Conservation (phyloP, 176 grass and related monocot genomes). For the Oryza brachyantha region DNA sequence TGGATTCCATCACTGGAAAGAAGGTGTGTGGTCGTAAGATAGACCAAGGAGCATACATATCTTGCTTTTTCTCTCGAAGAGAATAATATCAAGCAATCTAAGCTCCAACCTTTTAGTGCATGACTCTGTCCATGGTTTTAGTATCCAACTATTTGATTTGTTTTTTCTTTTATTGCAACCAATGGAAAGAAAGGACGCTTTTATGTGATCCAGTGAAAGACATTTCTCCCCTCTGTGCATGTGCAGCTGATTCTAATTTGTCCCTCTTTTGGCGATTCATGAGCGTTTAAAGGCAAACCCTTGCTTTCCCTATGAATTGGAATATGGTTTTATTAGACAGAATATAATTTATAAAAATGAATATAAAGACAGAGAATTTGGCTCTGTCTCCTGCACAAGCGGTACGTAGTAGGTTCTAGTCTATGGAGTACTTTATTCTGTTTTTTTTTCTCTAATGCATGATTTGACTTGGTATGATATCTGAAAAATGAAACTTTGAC, state of each 20-base stretch:
- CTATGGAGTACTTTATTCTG: neutral
- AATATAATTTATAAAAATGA: neutral
- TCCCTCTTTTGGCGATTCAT: neutral
- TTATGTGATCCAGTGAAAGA: slow-evolving; percentile 3
- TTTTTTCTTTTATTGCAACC: neutral
- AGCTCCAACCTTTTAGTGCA: slow-evolving; percentile 36
- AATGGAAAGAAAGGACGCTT: neutral
- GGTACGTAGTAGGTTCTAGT: neutral
- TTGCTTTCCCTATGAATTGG: neutral
- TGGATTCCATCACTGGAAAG: slow-evolving; percentile 42
- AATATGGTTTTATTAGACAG: neutral
- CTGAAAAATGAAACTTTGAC: too few species aligned
- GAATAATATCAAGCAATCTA: slow-evolving; percentile 37
- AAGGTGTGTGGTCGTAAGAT: slow-evolving; percentile 2
- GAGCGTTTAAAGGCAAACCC: neutral
- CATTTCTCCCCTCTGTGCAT: neutral
- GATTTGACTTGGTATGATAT: too few species aligned
- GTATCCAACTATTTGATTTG: neutral
- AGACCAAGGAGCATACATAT: slow-evolving; percentile 36
- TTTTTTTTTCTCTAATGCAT: neutral
- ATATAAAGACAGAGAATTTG: neutral
- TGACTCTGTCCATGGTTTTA: neutral
- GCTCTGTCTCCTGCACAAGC: neutral
- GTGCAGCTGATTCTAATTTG: neutral
- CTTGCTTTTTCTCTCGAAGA: slow-evolving; percentile 33